Base-by-base conservation (phyloP, 345 rosid genomes). In the Melaleuca quinquenervia region DNA sequence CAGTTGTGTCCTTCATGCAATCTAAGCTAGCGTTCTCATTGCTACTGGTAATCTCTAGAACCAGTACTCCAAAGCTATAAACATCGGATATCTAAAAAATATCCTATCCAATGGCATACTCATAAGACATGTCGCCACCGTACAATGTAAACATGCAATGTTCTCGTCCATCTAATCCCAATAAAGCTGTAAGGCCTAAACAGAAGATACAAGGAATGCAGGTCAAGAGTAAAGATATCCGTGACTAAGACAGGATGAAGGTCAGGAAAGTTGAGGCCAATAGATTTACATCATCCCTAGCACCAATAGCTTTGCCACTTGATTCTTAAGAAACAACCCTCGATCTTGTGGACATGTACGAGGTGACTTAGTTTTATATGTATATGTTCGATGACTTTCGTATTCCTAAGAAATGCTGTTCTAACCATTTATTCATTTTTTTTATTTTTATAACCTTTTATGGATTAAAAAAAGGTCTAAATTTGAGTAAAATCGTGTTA, bases 121-220 rank as follows among this genome's bases (percentile, higher is more conserved):
- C 90, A 29, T 87, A 85, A 84, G 85, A 83, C 87, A 86, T 82
- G 29, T 80, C 80, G 9, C 87, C 58, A 41, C 85, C 85, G 1
- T 18, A 15, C 29, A 62, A 62, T 36, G 32, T 45, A 64, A 64
- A 64, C 76, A 51, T 3, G 45, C 27, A 5, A 80, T 50, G 32
- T 64, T 64, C 7, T 32, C 1, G 12, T 32, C 76, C 76, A 64
- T 8, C 5, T 50, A 50, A 4, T 24, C 50, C 26, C 11, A 62
- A 62, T 29, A 62, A 29, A 29, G 10, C 41, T 29, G 29, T 16
- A 8, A 29, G 45, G 22, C 76, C 45, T 64, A 22, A 32, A 64
- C 44, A 2, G 44, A 29, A 64, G 21, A 64, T 64, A 29, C 7
- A 44, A 1, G 11, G 41, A 45, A 20, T 16, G 76, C 6, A 36